phyloP scores from a whole-genome alignment of 371 early-diverging fungal genomes.

The Haplosporangium sp. region DNA sequence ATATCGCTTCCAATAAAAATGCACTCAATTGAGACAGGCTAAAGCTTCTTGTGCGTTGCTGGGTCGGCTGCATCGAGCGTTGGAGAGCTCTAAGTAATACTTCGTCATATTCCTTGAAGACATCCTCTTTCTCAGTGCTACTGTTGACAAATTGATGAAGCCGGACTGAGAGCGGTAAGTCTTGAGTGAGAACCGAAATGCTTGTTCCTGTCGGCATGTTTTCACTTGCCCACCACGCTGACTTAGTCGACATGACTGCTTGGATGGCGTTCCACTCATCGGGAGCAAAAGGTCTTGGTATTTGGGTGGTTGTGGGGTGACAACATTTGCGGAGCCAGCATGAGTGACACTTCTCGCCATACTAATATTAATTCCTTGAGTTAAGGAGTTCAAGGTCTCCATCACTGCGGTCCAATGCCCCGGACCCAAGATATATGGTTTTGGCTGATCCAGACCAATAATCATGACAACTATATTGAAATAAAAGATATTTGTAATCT shows the following conservation, averaged over 20 bases:
- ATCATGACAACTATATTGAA: too few species aligned
- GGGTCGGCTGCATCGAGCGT: conserved; percentile 2
- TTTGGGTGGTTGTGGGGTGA: neutral
- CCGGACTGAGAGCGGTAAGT: neutral
- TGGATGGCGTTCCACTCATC: neutral
- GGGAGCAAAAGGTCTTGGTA: neutral
- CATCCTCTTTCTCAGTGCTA: conserved; percentile 22
- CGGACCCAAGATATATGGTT: too few species aligned
- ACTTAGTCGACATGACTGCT: conserved; percentile 11
- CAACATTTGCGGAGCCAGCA: conserved; percentile 29
- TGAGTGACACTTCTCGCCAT: conserved; percentile 2
- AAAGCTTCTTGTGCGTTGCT: conserved; percentile 3
- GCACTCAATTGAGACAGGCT: conserved; percentile 15
- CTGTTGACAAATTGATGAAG: conserved; percentile 14
- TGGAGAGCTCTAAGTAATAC: conserved; percentile 13
- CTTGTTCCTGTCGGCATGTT: neutral
- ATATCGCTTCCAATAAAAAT: conserved; percentile 17
- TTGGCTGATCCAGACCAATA: too few species aligned
- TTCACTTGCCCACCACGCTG: conserved; percentile 8
- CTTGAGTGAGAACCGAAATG: neutral
- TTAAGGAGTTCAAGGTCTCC: too few species aligned
- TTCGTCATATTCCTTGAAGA: conserved; percentile 12
- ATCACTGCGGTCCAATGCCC: too few species aligned
- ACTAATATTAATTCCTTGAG: too few species aligned
- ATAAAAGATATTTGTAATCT: too few species aligned